phyloP scores from a whole-genome alignment of 2,329 filamentous ascomycete species.

The Fusarium goolgardi region DNA sequence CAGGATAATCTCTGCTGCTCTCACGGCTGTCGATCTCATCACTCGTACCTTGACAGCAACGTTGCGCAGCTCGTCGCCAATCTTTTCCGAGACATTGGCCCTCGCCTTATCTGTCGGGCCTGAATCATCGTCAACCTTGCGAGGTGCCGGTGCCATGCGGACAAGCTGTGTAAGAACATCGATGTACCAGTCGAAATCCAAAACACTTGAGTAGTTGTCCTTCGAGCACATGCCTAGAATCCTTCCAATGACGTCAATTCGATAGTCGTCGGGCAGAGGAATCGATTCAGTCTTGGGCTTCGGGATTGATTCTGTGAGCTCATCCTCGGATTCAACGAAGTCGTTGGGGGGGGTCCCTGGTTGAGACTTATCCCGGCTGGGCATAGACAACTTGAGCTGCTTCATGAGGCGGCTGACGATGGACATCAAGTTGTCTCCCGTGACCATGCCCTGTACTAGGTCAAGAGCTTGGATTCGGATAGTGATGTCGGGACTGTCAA shows the following conservation, averaged over 20 bases:
- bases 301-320: slow-evolving; percentile 53
- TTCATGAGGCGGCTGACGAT: slow-evolving; percentile 89
- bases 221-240: slow-evolving; percentile 91
- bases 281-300: slow-evolving; percentile 57
- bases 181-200: slow-evolving; percentile 98
- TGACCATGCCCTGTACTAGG: slow-evolving; percentile 93
- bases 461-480: slow-evolving; percentile 94
- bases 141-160: slow-evolving; percentile 70
- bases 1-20: slow-evolving; percentile 83
- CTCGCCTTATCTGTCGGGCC: slow-evolving; percentile 47
- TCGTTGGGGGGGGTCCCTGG: slow-evolving; percentile 60
- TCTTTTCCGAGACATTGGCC: slow-evolving; percentile 71
- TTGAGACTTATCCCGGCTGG: slow-evolving; percentile 60
- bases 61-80: slow-evolving; percentile 88
- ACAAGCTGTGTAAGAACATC: slow-evolving; percentile 89
- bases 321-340: slow-evolving; percentile 62
- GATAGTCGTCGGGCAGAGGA: slow-evolving; percentile 86
- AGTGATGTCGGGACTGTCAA: slow-evolving; percentile 95
- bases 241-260: slow-evolving; percentile 80
- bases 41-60: slow-evolving; percentile 91
- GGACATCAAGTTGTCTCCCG: slow-evolving; percentile 81
- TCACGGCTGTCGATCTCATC: slow-evolving; percentile 81
- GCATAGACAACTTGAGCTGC: slow-evolving; percentile 78
- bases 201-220: slow-evolving; percentile 85
- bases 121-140: slow-evolving; percentile 54